These are phyloP conservation scores for Sugiyamaella smithiae DNA, from an alignment of 805 yeast genomes.

Conservation along the genomic window DNA sequence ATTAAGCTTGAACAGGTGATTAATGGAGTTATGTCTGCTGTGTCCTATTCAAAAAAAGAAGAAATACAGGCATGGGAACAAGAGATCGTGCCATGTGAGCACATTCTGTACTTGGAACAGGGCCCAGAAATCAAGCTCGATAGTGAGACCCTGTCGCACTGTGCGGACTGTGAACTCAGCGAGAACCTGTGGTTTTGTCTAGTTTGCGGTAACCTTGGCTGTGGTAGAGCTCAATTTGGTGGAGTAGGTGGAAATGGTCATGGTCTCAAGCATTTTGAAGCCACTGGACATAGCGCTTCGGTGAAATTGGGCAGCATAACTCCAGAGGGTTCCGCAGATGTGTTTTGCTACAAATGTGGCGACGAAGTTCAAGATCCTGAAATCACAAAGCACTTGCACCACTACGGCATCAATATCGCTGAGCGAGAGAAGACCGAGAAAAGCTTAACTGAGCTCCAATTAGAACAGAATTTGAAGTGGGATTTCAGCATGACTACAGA, in stretches of 20 bases:
- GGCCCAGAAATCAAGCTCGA: slow-evolving; percentile 13
- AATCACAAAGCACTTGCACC: slow-evolving; percentile 45
- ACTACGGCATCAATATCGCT: slow-evolving; percentile 64
- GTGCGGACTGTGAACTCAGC: slow-evolving; percentile 45
- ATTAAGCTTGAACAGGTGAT: slow-evolving; percentile 36
- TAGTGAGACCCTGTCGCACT: slow-evolving; percentile 27
- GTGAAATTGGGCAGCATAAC: slow-evolving; percentile 88
- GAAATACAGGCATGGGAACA: slow-evolving; percentile 92
- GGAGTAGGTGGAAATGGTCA: slow-evolving; percentile 93
- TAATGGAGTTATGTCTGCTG: slow-evolving; percentile 49
- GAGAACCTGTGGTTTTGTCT: slow-evolving; percentile 92
- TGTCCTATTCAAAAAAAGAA: slow-evolving; percentile 57
- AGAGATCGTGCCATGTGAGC: slow-evolving; percentile 77
- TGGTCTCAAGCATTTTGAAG: slow-evolving; percentile 69
- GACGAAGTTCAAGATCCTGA: slow-evolving; percentile 82
- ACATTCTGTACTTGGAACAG: slow-evolving; percentile 56
- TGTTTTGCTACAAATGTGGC: slow-evolving; percentile 83
- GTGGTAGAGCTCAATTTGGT: slow-evolving; percentile 94
- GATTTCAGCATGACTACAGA: slow-evolving; percentile 78
- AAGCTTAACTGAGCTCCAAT: slow-evolving; percentile 79
- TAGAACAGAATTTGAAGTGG: slow-evolving; percentile 92
- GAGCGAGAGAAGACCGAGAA: slow-evolving; percentile 74
- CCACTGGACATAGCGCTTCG: slow-evolving; percentile 70
- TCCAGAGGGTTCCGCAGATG: slow-evolving; percentile 68
- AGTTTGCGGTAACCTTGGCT: slow-evolving; percentile 85